Conservation (phyloP, 768 basidiomycete genomes). For the Stropharia rugosoannulata region DNA sequence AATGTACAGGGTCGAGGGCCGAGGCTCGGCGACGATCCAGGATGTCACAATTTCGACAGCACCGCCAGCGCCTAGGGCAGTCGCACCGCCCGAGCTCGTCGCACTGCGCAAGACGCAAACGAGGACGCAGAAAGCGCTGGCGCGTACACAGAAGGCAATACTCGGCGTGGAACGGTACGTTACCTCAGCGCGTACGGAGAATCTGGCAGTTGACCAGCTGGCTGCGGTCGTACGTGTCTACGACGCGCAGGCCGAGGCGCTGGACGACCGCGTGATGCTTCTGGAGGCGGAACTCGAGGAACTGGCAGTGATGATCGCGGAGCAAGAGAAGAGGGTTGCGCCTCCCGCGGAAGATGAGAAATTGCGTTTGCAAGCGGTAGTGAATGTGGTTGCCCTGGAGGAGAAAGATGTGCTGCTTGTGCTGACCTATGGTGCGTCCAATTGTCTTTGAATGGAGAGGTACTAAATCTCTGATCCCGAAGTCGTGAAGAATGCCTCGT, state of each 20-base stretch:
- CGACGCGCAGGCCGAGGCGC: slow-evolving; percentile 28
- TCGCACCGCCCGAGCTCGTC: slow-evolving; percentile 24
- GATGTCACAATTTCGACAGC: slow-evolving; percentile 5
- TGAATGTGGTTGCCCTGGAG: slow-evolving; percentile 35
- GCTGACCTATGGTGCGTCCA: slow-evolving; percentile 35
- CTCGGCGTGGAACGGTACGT: slow-evolving; percentile 34
- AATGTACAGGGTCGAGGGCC: slow-evolving; percentile 34
- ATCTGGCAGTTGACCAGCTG: slow-evolving; percentile 27
- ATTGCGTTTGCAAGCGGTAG: slow-evolving; percentile 27
- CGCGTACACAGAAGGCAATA: slow-evolving; percentile 27
- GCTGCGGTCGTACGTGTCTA: slow-evolving; percentile 30
- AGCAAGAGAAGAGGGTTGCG: slow-evolving; percentile 20
- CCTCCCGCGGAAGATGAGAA: slow-evolving; percentile 19
- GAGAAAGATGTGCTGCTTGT: slow-evolving; percentile 37
- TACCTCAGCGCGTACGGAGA: slow-evolving; percentile 30
- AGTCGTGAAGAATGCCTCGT: slow-evolving; percentile 25
- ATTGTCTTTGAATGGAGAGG: background rate
- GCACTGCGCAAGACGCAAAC: slow-evolving; percentile 25
- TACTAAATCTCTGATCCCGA: background rate
- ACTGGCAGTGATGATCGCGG: slow-evolving; percentile 20
- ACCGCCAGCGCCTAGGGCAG: slow-evolving; percentile 3
- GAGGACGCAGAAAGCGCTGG: slow-evolving; percentile 26
- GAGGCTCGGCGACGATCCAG: slow-evolving; percentile 15
- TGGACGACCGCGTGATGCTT: slow-evolving; percentile 30
- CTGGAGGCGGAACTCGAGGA: slow-evolving; percentile 26